phyloP scores from a whole-genome alignment of 2,329 filamentous ascomycete genomes.

The Blumeria hordei region DNA sequence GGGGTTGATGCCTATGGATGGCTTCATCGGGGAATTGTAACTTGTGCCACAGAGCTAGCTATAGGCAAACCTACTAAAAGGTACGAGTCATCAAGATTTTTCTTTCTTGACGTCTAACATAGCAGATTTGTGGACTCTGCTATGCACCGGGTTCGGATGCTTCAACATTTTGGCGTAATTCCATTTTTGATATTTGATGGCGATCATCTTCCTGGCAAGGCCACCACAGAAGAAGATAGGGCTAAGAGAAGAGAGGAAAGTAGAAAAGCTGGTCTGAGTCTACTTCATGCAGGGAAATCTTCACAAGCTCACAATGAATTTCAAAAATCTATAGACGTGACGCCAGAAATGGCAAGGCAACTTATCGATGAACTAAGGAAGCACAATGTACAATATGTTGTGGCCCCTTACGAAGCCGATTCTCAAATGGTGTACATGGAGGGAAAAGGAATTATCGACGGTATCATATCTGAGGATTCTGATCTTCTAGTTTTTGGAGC shows the following conservation, averaged over 20 bases:
- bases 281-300: constrained; percentile 59
- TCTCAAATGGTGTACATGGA: constrained; percentile 92
- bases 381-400: constrained; percentile 58
- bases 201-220: constrained; percentile 83
- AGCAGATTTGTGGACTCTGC: constrained; percentile 68
- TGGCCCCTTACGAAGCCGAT: constrained; percentile 93
- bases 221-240: constrained; percentile 58
- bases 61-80: constrained; percentile 70
- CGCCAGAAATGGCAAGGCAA: constrained; percentile 79
- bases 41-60: constrained; percentile 77
- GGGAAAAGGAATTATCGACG: constrained; percentile 56
- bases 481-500: constrained; percentile 90
- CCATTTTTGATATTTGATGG: constrained; percentile 94
- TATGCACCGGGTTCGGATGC: constrained; percentile 79
- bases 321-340: constrained; percentile 88
- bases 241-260: constrained; percentile 54
- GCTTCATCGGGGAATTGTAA: constrained; percentile 80
- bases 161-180: constrained; percentile 77
- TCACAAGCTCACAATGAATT: constrained; percentile 65
- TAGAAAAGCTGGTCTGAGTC: constrained; percentile 49
- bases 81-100: constrained; percentile 24
- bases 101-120: constrained; percentile 1
- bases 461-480: constrained; percentile 88
- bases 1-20: constrained; percentile 97
- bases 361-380: constrained; percentile 82